A percentile compares a stretch with the other conserved stretches of the same genome.
phyloP scores from a whole-genome alignment of 768 basidiomycete genomes.

The Suillus spraguei region DNA sequence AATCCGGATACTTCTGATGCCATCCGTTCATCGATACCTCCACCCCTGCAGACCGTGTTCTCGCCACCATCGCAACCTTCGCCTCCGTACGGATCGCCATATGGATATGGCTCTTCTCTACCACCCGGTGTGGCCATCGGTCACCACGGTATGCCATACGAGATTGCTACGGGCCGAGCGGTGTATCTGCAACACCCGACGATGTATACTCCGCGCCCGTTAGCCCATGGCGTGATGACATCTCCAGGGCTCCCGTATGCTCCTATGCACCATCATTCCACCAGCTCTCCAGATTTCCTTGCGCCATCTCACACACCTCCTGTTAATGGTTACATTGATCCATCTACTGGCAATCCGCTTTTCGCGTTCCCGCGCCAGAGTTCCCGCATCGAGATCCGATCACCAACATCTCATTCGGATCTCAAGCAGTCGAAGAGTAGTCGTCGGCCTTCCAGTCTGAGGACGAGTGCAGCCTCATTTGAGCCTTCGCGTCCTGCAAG shows the following conservation, averaged over 20 bases:
- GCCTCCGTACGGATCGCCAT: slow-evolving; percentile 70
- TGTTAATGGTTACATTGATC: slow-evolving; percentile 65
- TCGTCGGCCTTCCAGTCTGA: slow-evolving; percentile 43
- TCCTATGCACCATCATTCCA: slow-evolving; percentile 61
- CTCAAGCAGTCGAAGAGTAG: slow-evolving; percentile 24
- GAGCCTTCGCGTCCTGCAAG: slow-evolving; percentile 44
- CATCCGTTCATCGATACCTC: slow-evolving; percentile 40
- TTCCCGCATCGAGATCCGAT: slow-evolving; percentile 74
- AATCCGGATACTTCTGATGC: slow-evolving; percentile 28
- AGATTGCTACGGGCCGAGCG: slow-evolving; percentile 79
- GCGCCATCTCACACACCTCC: slow-evolving; percentile 63
- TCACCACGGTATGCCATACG: slow-evolving; percentile 79
- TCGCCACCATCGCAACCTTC: slow-evolving; percentile 45
- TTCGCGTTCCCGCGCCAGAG: slow-evolving; percentile 75
- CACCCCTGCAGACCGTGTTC: slow-evolving; percentile 47
- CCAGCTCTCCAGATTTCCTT: slow-evolving; percentile 65
- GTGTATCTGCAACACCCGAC: slow-evolving; percentile 68
- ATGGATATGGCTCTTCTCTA: slow-evolving; percentile 53
- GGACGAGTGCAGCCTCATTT: slow-evolving; percentile 53
- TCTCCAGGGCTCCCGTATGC: slow-evolving; percentile 54
- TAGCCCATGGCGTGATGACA: slow-evolving; percentile 56
- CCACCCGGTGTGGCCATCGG: slow-evolving; percentile 77
- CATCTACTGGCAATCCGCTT: slow-evolving; percentile 65
- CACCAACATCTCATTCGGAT: slow-evolving; percentile 43
- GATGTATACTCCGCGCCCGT: slow-evolving; percentile 69